Conservation (phyloP, 345 rosid species). For the Leavenworthia alabamica region DNA sequence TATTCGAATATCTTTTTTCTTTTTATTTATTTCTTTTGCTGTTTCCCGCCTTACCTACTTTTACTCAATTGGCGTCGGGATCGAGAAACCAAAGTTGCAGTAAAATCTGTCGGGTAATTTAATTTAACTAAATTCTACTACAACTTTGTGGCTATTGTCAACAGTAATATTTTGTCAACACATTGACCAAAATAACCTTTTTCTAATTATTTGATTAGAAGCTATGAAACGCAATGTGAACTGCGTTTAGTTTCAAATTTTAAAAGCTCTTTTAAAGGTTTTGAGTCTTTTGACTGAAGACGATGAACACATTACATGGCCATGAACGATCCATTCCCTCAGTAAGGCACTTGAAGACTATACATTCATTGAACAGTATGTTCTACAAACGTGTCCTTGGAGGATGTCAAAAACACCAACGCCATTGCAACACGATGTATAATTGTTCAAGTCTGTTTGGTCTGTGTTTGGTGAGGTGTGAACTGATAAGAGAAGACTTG, state of each 20-base stretch:
- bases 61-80: conserved; percentile 26
- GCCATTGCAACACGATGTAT: too few species aligned
- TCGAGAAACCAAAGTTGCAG: conserved; percentile 32
- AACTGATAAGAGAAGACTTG: too few species aligned
- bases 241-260: too few species aligned
- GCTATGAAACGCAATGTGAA: neutral
- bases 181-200: conserved; percentile 8
- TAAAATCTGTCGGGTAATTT: conserved; percentile 25
- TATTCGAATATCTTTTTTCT: neutral
- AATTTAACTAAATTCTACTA: conserved; percentile 6
- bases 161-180: neutral
- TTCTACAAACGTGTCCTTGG: too few species aligned
- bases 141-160: conserved; percentile 14
- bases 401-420: too few species aligned
- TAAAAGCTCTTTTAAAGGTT: neutral
- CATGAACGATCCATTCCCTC: too few species aligned
- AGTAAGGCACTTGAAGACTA: too few species aligned
- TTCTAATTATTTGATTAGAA: neutral
- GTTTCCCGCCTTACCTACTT: too few species aligned
- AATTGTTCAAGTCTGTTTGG: too few species aligned
- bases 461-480: too few species aligned
- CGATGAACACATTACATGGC: neutral
- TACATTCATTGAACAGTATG: too few species aligned
- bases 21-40: conserved; percentile 9
- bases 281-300: neutral